Evolutionary conservation across 2,329 filamentous ascomycete species (phyloP), one percentile per base, ranked within the genome.

Genomic region (Penicillium hordei): DNA sequence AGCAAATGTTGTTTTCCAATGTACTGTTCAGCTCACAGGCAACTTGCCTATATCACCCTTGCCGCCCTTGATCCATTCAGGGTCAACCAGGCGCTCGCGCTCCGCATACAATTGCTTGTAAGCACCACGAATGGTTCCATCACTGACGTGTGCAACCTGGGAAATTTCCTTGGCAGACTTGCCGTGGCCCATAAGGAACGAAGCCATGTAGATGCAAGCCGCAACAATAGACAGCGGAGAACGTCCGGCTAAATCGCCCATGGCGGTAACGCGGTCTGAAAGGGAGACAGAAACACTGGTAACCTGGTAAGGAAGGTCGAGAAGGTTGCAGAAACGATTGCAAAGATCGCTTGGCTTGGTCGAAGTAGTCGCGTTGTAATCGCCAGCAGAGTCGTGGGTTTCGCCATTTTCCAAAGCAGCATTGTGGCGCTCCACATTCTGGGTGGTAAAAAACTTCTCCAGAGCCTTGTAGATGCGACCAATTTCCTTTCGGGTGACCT

Each of bases 401-500:
- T 75, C 74, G 77, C 85, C 81, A 79, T 81, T 72, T 77, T 79
- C 77, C 34, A 78, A 72, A 33, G 79, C 75, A 17, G 75, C 73
- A 40, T 78, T 76, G 61, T 78, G 81, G 62, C 82, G 82, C 68
- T 86, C 83, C 55, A 84, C 79, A 63, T 88, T 87, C 70, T 91
- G 84, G 68, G 87, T 87, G 69, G 88, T 86, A 70, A 97, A 84
- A 77, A 96, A 97, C 66, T 88, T 87, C 78, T 97, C 93, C 44
- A 99, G 82, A 57, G 87, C 82, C 80, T 99, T 99, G 84, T 97
- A 99, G 25, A 93, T 93, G 57, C 93, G 83, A 23, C 94, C 94
- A 62, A 99, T 96, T 72, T 99, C 95, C 79, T 97, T 97, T 81
- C 97, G 97, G 60, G 89, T 88, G 29, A 99, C 93, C 66, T 90